Conservation (phyloP, 2,329 filamentous ascomycete species). For the Mycosphaerelloides madeirae region DNA sequence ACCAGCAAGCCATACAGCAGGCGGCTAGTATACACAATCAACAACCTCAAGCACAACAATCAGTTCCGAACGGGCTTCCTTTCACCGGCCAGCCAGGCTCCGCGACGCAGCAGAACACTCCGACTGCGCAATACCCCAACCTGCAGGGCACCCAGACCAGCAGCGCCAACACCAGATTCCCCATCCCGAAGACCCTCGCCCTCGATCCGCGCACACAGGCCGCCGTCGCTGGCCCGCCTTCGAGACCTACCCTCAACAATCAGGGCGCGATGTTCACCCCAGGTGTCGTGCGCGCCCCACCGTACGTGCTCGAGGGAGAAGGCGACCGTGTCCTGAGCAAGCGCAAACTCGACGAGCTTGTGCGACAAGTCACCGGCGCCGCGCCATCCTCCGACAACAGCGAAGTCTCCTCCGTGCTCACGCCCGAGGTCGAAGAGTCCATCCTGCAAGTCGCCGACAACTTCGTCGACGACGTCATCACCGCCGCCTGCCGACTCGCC, state of each 20-base stretch:
- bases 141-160: slow-evolving; percentile 22
- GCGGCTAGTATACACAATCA: slow-evolving; percentile 23
- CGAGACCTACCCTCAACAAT: slow-evolving; percentile 79
- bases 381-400: slow-evolving; percentile 63
- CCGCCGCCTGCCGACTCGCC: slow-evolving; percentile 80
- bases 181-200: slow-evolving; percentile 76
- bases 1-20: slow-evolving; percentile 42
- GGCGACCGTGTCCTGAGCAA: slow-evolving; percentile 93
- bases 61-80: slow-evolving; percentile 24
- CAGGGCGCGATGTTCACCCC: slow-evolving; percentile 84
- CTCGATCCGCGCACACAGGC: slow-evolving; percentile 66
- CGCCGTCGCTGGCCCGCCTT: slow-evolving; percentile 67
- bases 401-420: slow-evolving; percentile 58
- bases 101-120: slow-evolving; percentile 23
- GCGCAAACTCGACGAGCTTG: slow-evolving; percentile 93
- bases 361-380: slow-evolving; percentile 85
- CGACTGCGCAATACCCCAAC: slow-evolving; percentile 19
- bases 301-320: slow-evolving; percentile 83
- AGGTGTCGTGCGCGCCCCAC: slow-evolving; percentile 72
- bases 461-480: slow-evolving; percentile 88
- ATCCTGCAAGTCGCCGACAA: slow-evolving; percentile 86
- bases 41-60: slow-evolving; percentile 18
- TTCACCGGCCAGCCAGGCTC: slow-evolving; percentile 16
- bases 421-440: slow-evolving; percentile 94
- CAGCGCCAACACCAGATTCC: slow-evolving; percentile 60